Percentiles rank a stretch among this genome's conserved stretches.
phyloP scores from a whole-genome alignment of 202 grass and related monocot genomes.

The Zoysia matrella region DNA sequence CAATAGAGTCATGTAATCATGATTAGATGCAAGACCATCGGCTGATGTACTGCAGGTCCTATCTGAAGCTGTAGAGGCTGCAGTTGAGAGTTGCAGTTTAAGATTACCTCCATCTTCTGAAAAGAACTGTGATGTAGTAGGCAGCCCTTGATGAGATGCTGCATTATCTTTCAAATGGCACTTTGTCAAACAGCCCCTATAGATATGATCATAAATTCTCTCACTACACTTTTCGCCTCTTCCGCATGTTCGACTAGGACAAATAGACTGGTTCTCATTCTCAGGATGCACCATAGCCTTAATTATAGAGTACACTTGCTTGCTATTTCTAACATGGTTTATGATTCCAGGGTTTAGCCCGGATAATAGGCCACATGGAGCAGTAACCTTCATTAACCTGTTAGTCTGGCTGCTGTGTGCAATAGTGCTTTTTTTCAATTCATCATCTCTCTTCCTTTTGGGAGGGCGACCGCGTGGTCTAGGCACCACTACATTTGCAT shows the following conservation, averaged over 20 bases:
- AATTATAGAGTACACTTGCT: slow-evolving; percentile 98
- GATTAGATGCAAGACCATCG: slow-evolving; percentile 63
- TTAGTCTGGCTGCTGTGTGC: slow-evolving; percentile 63
- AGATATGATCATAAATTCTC: slow-evolving; percentile 52
- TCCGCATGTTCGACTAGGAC: slow-evolving; percentile 17
- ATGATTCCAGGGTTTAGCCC: slow-evolving; percentile 98
- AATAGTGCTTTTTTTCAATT: slow-evolving; percentile 46
- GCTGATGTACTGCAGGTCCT: slow-evolving; percentile 63
- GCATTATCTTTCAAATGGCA: slow-evolving; percentile 44
- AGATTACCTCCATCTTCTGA: slow-evolving; percentile 46
- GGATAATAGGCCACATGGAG: slow-evolving; percentile 91
- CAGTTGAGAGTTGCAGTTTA: slow-evolving; percentile 67
- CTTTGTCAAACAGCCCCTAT: slow-evolving; percentile 46
- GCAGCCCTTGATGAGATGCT: slow-evolving; percentile 39
- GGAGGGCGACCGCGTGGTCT: slow-evolving; percentile 64
- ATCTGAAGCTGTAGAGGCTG: slow-evolving; percentile 48
- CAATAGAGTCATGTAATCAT: slow-evolving; percentile 67
- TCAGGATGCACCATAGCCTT: slow-evolving; percentile 82
- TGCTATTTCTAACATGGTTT: slow-evolving; percentile 98
- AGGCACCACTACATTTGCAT: slow-evolving; percentile 52
- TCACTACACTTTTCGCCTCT: slow-evolving; percentile 50
- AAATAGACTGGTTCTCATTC: slow-evolving; percentile 40
- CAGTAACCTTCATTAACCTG: slow-evolving; percentile 74
- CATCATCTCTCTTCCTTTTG: slow-evolving; percentile 72
- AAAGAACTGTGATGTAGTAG: slow-evolving; percentile 42